A percentile compares a stretch with the other conserved stretches of the same genome.
phyloP scores from a whole-genome alignment of 1,284 basidiomycete species.

The Trichosporon coremiiforme region DNA sequence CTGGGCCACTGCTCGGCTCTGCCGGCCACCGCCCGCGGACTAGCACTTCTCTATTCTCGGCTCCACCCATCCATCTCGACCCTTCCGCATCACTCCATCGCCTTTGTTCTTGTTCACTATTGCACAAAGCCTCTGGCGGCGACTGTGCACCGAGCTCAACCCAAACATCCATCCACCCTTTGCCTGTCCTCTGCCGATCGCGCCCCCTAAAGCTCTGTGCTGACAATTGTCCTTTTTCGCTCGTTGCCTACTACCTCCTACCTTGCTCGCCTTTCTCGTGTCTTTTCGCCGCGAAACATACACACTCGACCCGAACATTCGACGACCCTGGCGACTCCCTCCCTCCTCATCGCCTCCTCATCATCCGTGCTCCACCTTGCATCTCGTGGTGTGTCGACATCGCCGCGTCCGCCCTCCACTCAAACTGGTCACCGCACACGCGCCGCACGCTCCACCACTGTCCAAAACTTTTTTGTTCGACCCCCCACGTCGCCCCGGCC shows the following conservation, averaged over 20 bases:
- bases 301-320: constrained; percentile 15
- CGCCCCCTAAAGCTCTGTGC: not conserved
- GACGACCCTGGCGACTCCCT: constrained; percentile 6
- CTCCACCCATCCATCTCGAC: no score
- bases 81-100: not conserved
- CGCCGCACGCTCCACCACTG: not conserved
- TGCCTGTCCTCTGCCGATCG: not conserved
- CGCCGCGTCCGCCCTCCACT: not conserved
- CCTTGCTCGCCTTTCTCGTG: not conserved
- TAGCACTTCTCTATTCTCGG: not conserved
- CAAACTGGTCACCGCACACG: not conserved
- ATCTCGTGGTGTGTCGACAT: constrained; percentile 11
- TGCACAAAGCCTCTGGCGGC: not conserved
- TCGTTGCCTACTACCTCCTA: not conserved
- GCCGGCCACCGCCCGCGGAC: no score
- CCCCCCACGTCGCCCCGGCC: not conserved
- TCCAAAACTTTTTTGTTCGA: not conserved
- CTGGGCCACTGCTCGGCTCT: constrained; percentile 8
- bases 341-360: not conserved
- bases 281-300: no score
- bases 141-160: constrained; percentile 2
- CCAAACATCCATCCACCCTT: constrained; percentile 3
- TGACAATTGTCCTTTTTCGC: constrained; percentile 16
- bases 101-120: not conserved
- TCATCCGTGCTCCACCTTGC: not conserved